phyloP scores from a whole-genome alignment of 345 rosid genomes.

The Turnera subulata region DNA sequence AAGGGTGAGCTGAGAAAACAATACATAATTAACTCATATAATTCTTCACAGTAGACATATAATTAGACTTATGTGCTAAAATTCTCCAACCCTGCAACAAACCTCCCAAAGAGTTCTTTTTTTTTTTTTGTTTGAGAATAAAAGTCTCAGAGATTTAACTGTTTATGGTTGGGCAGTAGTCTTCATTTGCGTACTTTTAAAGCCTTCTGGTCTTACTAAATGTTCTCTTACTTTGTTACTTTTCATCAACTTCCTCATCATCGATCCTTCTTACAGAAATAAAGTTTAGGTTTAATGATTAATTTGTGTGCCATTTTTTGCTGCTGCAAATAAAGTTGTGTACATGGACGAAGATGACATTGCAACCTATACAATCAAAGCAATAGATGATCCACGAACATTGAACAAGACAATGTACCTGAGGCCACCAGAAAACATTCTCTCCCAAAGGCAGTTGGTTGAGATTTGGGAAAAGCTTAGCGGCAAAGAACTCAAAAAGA shows the following conservation, averaged over 20 bases:
- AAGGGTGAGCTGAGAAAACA: constrained; percentile 44
- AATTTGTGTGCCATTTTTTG: no score
- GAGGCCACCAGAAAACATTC: constrained; percentile 51
- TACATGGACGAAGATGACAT: constrained; percentile 67
- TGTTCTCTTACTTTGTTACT: no score
- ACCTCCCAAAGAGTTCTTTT: no score
- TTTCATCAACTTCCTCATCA: no score
- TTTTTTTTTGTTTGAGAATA: neutral
- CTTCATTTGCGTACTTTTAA: no score
- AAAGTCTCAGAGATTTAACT: neutral
- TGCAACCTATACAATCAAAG: constrained; percentile 54
- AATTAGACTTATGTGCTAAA: no score
- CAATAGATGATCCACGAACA: constrained; percentile 65
- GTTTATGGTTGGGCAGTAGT: no score
- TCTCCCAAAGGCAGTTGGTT: constrained; percentile 53
- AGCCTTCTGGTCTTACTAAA: no score
- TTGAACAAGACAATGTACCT: constrained; percentile 60
- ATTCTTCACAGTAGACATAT: neutral
- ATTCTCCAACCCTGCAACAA: no score
- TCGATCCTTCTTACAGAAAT: no score
- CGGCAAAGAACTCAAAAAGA: constrained; percentile 44
- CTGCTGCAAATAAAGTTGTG: constrained; percentile 43
- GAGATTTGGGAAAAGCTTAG: constrained; percentile 66
- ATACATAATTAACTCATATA: neutral
- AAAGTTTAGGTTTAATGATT: no score